phyloP scores from a whole-genome alignment of 176 grass and related monocot genomes.

The Urochloa ruziziensis region DNA sequence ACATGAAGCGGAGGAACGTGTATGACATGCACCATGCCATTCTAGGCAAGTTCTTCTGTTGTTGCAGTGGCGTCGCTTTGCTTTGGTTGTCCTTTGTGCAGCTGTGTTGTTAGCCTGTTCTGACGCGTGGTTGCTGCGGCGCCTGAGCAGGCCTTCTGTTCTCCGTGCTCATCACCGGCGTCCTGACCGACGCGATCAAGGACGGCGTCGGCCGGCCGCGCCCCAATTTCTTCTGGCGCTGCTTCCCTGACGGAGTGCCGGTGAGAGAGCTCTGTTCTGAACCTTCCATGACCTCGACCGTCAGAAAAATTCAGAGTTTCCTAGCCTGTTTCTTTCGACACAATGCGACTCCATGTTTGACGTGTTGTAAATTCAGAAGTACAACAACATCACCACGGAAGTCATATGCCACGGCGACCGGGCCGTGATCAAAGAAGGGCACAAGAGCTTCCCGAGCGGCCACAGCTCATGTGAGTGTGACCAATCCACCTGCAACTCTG shows the following conservation, averaged over 20 bases:
- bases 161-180: conserved; percentile 35
- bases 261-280: conserved; percentile 4
- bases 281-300: not conserved
- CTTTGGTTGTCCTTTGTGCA: not conserved
- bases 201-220: conserved; percentile 49
- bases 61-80: not conserved
- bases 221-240: conserved; percentile 48
- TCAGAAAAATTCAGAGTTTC: not conserved
- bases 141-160: conserved; percentile 34
- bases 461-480: conserved; percentile 39
- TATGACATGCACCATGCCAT: conserved; percentile 58
- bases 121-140: not conserved
- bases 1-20: conserved; percentile 44
- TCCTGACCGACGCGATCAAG: conserved; percentile 51
- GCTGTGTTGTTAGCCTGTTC: not conserved
- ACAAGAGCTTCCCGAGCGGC: conserved; percentile 46
- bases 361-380: conserved; percentile 7
- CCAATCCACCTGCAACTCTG: not conserved
- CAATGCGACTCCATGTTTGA: not conserved
- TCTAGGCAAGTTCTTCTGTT: conserved; percentile 37
- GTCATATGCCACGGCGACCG: conserved; percentile 33
- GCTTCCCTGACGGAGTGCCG: conserved; percentile 40
- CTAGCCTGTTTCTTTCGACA: not conserved
- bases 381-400: not conserved
- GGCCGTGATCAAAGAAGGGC: conserved; percentile 32